A percentile compares a stretch with the other conserved stretches of the same genome.
These are phyloP conservation scores for Polytrichum formosum DNA, from an alignment of 225 moss, liverwort and hornwort species.

Conservation along the genomic window DNA sequence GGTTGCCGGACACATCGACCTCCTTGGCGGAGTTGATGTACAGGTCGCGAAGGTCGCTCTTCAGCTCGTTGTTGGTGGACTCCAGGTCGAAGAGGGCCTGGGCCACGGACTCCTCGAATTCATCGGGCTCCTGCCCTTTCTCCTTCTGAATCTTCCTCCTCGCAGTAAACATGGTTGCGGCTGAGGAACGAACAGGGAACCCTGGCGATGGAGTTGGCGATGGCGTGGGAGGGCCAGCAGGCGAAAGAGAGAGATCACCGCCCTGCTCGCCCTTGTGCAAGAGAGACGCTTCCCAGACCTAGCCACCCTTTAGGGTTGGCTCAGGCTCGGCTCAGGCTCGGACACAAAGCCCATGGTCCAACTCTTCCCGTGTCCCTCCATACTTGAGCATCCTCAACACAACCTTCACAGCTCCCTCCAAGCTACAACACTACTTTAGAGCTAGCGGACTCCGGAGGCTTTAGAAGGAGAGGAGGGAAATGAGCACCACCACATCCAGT, in stretches of 20 bases:
- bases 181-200: background rate
- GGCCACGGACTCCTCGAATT: slow-evolving; percentile 91
- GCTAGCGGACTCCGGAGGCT: too few relatives aligned
- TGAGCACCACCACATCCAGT: too few relatives aligned
- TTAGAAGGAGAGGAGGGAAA: too few relatives aligned
- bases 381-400: too few relatives aligned
- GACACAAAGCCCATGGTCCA: too few relatives aligned
- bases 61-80: slow-evolving; percentile 87
- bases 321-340: too few relatives aligned
- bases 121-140: slow-evolving; percentile 94
- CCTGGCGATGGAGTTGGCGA: background rate
- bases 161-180: slow-evolving; percentile 76
- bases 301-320: too few relatives aligned
- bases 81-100: slow-evolving; percentile 98
- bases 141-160: slow-evolving; percentile 99
- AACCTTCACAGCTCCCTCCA: too few relatives aligned
- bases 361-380: too few relatives aligned
- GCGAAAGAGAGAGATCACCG: background rate
- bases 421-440: too few relatives aligned
- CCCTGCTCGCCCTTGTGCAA: too few relatives aligned
- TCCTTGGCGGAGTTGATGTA: slow-evolving; percentile 97
- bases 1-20: slow-evolving; percentile 77
- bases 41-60: slow-evolving; percentile 88
- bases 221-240: background rate
- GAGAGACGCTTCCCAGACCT: too few relatives aligned